These are phyloP conservation scores for Gracilariopsis chorda DNA, from an alignment of 23 red algal genomes.

Conservation along the genomic window DNA sequence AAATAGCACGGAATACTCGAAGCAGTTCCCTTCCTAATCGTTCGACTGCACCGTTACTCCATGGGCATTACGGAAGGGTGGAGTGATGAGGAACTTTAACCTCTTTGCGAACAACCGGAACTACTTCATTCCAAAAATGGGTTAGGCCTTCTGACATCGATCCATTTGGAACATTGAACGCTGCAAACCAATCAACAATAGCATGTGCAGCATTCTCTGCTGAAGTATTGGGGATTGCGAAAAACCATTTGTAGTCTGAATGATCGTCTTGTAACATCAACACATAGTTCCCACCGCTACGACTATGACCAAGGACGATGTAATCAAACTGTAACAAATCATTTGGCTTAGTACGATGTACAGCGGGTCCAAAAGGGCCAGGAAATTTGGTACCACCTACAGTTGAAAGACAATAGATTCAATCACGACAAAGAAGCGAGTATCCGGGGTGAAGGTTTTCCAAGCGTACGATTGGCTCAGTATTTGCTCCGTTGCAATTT, in stretches of 20 bases:
- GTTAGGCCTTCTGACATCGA: background rate
- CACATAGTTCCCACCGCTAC: background rate
- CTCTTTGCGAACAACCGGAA: background rate
- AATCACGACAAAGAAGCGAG: background rate
- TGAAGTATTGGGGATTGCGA: background rate
- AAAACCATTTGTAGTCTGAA: background rate
- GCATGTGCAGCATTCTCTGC: background rate
- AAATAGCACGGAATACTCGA: background rate
- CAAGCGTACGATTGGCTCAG: background rate
- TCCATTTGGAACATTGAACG: background rate
- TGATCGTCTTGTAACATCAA: background rate
- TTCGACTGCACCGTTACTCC: background rate
- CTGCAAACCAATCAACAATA: background rate
- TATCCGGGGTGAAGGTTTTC: background rate
- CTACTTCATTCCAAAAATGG: background rate
- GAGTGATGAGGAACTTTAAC: background rate
- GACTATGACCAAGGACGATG: background rate
- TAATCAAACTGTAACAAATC: background rate
- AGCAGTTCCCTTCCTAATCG: background rate
- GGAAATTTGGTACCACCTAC: background rate
- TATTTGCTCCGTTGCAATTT: background rate
- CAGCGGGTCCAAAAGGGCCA: background rate
- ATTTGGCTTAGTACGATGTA: background rate
- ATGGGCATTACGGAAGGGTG: background rate
- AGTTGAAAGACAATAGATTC: conserved; percentile 1